Evolutionary conservation across 352 stramenopile genomes (phyloP), one percentile per base, ranked within the genome.

Genomic region (Phytophthora citrophthora): DNA sequence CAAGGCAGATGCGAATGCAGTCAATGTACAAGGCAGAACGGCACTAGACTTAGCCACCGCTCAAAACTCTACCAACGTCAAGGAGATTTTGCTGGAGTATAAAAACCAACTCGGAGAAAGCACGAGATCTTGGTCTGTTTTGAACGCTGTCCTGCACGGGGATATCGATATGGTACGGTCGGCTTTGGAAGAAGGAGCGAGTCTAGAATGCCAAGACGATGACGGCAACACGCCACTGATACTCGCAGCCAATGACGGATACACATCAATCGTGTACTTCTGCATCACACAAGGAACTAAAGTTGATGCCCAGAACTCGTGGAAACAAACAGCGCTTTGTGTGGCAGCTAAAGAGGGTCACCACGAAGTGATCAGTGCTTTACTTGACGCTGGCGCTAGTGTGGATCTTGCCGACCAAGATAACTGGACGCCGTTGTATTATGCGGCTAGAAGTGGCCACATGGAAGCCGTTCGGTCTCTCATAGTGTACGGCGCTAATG

Each of bases 381-480:
- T 54, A 23, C 47, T 54, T 29, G 29, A 54, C 32, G 27, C 47
- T 27, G 43, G 34, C 13, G 49, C 49, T 24, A 45, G 8, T 13
- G 10, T 45, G 9, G 34, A 45, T 46, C 18, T 46, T n/a, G 18
- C 49, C 23, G 49, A 55, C 11, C 18, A 36, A 26, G 7, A 24
- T 10, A 12, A 27, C 6, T 45, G 16, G 32, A 55, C 36, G 7
- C 13, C 36, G 4, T 41, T 41, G 36, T 41, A 41, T 18, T 41
- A 41, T 41, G 36, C 36, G 13, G 12, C 36, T 41, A n/a, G 36
- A 41, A 18, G 36, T 41, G 36, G n/a, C 36, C 36, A 41, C 36
- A 9, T 18, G 36, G 13, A 41, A 18, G 36, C 36, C 4, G 36
- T 41, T 41, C 36, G 36, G 5, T 41, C n/a, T 18, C 36, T 41